Evolutionary conservation across 345 rosid species (phyloP).

Genomic region (Lepidium sativum): DNA sequence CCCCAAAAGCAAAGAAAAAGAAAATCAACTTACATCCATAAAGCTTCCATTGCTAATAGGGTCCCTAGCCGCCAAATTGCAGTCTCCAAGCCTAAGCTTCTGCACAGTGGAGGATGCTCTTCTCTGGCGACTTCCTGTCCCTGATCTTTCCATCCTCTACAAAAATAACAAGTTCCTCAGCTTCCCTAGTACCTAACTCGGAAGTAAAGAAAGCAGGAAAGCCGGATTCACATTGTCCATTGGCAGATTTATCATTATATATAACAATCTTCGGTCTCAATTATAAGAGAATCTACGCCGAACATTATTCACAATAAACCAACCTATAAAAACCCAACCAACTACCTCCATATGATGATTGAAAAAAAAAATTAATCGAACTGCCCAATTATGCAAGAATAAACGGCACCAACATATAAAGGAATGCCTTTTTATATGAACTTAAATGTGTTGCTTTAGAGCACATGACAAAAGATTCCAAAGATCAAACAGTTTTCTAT

Average conservation of each 20-base stretch:
- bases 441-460: not conserved
- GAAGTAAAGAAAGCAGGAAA: not conserved
- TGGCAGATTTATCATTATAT: not conserved
- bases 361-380: conserved; percentile 1
- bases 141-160: conserved; percentile 84
- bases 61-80: conserved; percentile 44
- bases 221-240: not conserved
- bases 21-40: conserved; percentile 60
- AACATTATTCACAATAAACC: conserved; percentile 22
- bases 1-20: not conserved
- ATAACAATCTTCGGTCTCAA: not conserved
- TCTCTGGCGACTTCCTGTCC: conserved; percentile 67
- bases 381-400: conserved; percentile 23
- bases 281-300: conserved; percentile 19
- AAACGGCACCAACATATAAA: conserved; percentile 20
- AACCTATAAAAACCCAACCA: conserved; percentile 17
- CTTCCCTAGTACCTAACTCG: not conserved
- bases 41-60: conserved; percentile 73
- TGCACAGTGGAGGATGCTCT: conserved; percentile 55
- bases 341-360: conserved; percentile 24
- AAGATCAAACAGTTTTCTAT: conserved; percentile 23
- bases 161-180: conserved; percentile 22
- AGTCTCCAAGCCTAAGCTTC: conserved; percentile 55
- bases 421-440: conserved; percentile 1
- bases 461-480: conserved; percentile 33